Evolutionary conservation across 2,329 filamentous ascomycete genomes (phyloP), one percentile per base, ranked within the genome.

Genomic region (Penicillium sp.): DNA sequence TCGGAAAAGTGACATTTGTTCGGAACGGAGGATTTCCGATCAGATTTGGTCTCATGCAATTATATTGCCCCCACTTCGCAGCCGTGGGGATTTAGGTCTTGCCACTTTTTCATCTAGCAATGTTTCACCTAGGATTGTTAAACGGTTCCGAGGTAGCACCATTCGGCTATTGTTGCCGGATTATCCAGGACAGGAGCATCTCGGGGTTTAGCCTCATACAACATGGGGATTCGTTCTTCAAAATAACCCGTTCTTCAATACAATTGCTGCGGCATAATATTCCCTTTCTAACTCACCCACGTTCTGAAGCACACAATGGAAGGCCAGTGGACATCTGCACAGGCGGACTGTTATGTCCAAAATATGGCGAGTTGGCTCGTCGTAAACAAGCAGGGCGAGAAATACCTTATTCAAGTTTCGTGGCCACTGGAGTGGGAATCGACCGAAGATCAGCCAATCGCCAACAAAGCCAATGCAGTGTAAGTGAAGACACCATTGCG

Each of bases 351-450:
- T 5, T 19, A 31, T n/a, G 29, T 50, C 11, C 57, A 36, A 15
- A 63, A 64, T 38, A 61, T 54, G 27, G 56, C 55, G n/a, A 50
- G 50, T 2, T 65, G 63, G 62, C 34, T 50, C 5, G 52, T 62
- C 8, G 48, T 48, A 16, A 58, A 36, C 21, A 25, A 49, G 16
- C 29, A 55, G 3, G 19, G 54, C 1, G 43, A 58, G 15, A 43
- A 53, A 6, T 69, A 68, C 55, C 55, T 65, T 27, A 63, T 69
- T 9, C 64, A 69, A 29, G 51, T 66, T 11, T 66, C 65, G 4
- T 70, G 68, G 68, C 68, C 68, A 4, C 59, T 69, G 13, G 51
- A 39, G 31, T 70, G 66, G 68, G 39, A 57, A 34, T 52, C 46
- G 3, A 57, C 33, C 10, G 36, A 59, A 43, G 27, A 53, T 10